Base-by-base conservation (phyloP, 2,329 filamentous ascomycete genomes). In the Fusarium sororula region DNA sequence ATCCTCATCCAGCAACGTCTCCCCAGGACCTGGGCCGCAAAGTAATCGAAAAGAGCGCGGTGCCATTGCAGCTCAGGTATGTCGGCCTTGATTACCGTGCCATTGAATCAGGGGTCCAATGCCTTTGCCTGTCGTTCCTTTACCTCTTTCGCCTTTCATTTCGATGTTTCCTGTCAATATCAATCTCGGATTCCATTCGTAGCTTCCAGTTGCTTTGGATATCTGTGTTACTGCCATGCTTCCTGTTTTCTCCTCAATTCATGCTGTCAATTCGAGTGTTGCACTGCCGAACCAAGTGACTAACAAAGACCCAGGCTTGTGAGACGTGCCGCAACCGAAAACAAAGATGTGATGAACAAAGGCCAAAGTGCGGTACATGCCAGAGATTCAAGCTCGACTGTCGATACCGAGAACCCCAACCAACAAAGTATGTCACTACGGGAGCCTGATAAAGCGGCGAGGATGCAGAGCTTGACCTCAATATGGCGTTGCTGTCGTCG, bases 311-410 rank as follows among this genome's bases (percentile, higher is more conserved):
- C 28, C 55, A 87, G 83, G 89, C 89, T 26, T 91, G 89, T 81
- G 88, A 90, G 75, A 89, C 85, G 37, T 91, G 89, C 79, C 86
- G 89, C 55, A 82, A 80, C 57, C 88, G 90, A 73, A 92, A 92
- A 80, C 89, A 90, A 74, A 90, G 87, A 83, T 92, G 90, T 80
- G 89, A 91, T 78, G 90, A 92, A 79, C 83, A 86, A 76, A 84
- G 89, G 63, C 90, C 90, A 24, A 90, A 88, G 80, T 92, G 90
- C 78, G 84, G 87, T 63, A 87, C 88, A 22, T 92, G 90, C 79
- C 83, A 86, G 67, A 85, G 87, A 70, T 86, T 90, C 76, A 85
- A 87, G 75, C 84, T 90, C 69, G 86, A 88, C 44, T 92, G 90
- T 79, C 84, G 85, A 70, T 92, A 92, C 78, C 84, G 88, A 74